Conservation (phyloP, 2,329 filamentous ascomycete species). For the Colletotrichum orchidophilum region DNA sequence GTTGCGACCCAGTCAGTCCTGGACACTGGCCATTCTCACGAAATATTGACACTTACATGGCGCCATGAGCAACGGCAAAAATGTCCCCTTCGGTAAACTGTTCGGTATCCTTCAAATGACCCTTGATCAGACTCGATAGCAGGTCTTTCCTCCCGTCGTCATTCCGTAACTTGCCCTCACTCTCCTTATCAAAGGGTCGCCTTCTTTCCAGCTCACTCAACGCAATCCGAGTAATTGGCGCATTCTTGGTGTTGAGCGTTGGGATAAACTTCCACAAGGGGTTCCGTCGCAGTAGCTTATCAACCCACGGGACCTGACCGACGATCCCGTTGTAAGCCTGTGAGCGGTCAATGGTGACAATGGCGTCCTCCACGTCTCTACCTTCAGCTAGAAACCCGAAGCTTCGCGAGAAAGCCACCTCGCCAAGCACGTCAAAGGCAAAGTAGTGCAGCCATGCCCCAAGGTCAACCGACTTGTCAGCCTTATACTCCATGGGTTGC, state of each 20-base stretch:
- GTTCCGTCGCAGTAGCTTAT: constrained; percentile 58
- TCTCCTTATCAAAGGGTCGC: constrained; percentile 56
- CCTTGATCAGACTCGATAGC: constrained; percentile 60
- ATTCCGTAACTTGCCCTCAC: constrained; percentile 49
- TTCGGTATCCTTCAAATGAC: constrained; percentile 59
- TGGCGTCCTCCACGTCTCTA: constrained; percentile 53
- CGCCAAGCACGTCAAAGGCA: constrained; percentile 55
- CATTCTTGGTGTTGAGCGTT: constrained; percentile 52
- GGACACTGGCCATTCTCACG: not conserved
- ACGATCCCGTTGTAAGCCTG: constrained; percentile 63
- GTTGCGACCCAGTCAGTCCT: not conserved
- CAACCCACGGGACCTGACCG: constrained; percentile 60
- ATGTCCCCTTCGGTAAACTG: constrained; percentile 61
- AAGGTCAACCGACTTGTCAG: constrained; percentile 49
- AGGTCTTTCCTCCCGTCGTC: constrained; percentile 59
- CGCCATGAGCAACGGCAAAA: constrained; percentile 65
- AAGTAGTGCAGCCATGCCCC: constrained; percentile 55
- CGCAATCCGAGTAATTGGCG: constrained; percentile 62
- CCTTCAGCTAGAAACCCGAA: constrained; percentile 63
- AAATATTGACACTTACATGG: constrained; percentile 54
- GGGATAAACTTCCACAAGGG: constrained; percentile 53
- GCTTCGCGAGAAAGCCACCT: constrained; percentile 60
- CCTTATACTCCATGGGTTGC: not conserved
- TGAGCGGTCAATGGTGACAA: constrained; percentile 58
- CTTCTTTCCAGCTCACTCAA: constrained; percentile 58